Base-by-base conservation (phyloP, 805 yeast species). In the Suhomyces vadensis region DNA sequence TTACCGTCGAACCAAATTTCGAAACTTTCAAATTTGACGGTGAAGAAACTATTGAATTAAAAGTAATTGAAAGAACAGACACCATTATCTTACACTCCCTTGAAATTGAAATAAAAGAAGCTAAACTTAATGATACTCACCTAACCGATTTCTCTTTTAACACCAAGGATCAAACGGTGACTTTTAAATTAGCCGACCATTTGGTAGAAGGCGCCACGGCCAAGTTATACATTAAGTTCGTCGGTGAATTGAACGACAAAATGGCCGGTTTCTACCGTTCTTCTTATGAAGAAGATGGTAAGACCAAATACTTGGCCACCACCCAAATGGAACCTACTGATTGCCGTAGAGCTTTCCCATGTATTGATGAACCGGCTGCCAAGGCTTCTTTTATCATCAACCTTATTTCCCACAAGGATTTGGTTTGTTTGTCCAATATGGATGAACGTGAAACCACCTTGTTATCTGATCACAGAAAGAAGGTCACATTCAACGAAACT, bases 301-400 rank as follows among this genome's bases (percentile, higher is more conserved):
- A 74, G 47, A 81, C 81, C 31, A 83, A 82, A 57, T 83, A 83
- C 62, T 74, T 86, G 76, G 87, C 89, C 35, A 83, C 91, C 37
- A 85, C 95, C 36, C 95, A 87, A 66, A 83, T 87, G 80, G 95
- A 87, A 68, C 83, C 95, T 19, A 84, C 92, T 16, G 94, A 87
- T 60, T 87, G 92, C 54, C 81, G 95, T 56, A 77, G 89, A 56
- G 94, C 94, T 7, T 87, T 87, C 75, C 95, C 95, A 25, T 85
- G 86, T 59, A 85, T 83, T 56, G 95, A 87, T 64, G 94, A 86
- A 62, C 95, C 95, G 17, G 80, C 86, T 44, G 74, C 84, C 47
- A 87, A 87, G 68, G 88, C 94, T 19, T 73, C 81, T 40, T 87
- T 83, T 57, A 83, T 81, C 44, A 71, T 87, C 46, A 68, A 82